These are phyloP conservation scores for Candida taoyuanica DNA, from an alignment of 805 yeast genomes.

Conservation along the genomic window DNA sequence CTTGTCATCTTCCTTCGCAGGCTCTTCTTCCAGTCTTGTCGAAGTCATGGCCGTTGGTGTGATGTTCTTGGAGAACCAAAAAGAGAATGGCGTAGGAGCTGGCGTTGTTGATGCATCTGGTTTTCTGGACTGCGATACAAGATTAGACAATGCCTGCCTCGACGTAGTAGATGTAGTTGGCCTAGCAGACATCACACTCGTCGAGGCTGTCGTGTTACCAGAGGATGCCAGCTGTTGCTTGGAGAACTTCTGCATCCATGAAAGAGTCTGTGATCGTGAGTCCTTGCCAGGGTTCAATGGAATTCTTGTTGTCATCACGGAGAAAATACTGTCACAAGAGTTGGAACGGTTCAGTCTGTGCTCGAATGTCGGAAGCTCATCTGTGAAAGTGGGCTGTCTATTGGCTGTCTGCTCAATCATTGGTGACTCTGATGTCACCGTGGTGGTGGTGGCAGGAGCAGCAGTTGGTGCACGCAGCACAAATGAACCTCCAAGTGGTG, in stretches of 20 bases:
- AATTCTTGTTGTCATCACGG: conserved; percentile 21
- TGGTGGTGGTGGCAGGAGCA: neutral
- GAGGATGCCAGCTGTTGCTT: conserved; percentile 2
- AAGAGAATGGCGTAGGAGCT: conserved; percentile 5
- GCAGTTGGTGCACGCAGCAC: neutral
- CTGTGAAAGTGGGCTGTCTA: too few relatives aligned
- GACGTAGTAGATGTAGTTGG: conserved; percentile 3
- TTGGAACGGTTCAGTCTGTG: conserved; percentile 27
- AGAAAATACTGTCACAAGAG: conserved; percentile 28
- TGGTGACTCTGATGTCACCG: too few relatives aligned
- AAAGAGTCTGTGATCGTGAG: conserved; percentile 22
- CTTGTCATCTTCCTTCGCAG: neutral
- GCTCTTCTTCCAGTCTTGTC: neutral
- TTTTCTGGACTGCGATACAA: conserved; percentile 11
- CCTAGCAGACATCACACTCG: conserved; percentile 9
- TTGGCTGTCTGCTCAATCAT: too few relatives aligned
- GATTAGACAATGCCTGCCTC: conserved; percentile 11
- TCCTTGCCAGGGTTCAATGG: conserved; percentile 20
- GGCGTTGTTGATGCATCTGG: conserved; percentile 4
- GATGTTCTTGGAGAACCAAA: conserved; percentile 11
- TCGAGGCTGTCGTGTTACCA: conserved; percentile 6
- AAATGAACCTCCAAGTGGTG: too few relatives aligned
- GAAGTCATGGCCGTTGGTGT: neutral
- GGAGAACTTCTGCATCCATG: conserved; percentile 26
- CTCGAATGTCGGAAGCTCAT: conserved; percentile 19